Evolutionary conservation across 805 yeast genomes (phyloP).

Genomic region (Pichia occidentalis): DNA sequence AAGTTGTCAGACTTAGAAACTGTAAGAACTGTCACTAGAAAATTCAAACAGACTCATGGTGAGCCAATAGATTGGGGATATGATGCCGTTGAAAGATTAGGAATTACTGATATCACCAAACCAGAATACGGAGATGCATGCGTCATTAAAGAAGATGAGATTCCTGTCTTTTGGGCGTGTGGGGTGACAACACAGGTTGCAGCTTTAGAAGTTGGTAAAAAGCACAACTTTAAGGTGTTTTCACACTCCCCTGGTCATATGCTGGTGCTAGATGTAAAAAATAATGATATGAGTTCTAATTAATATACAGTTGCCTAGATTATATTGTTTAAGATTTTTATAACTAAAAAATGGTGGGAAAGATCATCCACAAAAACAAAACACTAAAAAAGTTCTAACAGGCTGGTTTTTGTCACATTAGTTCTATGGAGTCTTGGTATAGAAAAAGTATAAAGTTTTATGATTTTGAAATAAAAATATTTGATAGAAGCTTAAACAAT

Average conservation of each 20-base stretch:
- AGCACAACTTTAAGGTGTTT: not conserved
- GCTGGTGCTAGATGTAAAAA: slow-evolving; percentile 5
- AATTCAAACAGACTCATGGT: slow-evolving; percentile 3
- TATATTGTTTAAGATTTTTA: too few species aligned
- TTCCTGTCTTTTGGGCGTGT: slow-evolving; percentile 9
- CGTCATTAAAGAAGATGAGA: not conserved
- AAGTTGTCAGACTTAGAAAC: not conserved
- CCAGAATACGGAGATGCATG: slow-evolving; percentile 5
- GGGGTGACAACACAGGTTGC: slow-evolving; percentile 7
- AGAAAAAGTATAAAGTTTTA: too few species aligned
- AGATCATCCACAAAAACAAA: too few species aligned
- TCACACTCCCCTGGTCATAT: slow-evolving; percentile 5
- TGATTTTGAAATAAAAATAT: too few species aligned
- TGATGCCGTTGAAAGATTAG: slow-evolving; percentile 5
- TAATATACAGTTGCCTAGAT: too few species aligned
- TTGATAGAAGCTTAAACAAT: too few species aligned
- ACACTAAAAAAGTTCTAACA: too few species aligned
- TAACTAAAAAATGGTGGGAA: too few species aligned
- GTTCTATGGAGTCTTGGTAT: too few species aligned
- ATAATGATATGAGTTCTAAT: slow-evolving; percentile 1
- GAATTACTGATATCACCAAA: not conserved
- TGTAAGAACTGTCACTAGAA: slow-evolving; percentile 4
- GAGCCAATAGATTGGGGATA: slow-evolving; percentile 9
- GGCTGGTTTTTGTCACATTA: too few species aligned
- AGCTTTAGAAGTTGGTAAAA: not conserved